These are phyloP conservation scores for Alnus rubra DNA, from an alignment of 306 rosid species.

Conservation along the genomic window DNA sequence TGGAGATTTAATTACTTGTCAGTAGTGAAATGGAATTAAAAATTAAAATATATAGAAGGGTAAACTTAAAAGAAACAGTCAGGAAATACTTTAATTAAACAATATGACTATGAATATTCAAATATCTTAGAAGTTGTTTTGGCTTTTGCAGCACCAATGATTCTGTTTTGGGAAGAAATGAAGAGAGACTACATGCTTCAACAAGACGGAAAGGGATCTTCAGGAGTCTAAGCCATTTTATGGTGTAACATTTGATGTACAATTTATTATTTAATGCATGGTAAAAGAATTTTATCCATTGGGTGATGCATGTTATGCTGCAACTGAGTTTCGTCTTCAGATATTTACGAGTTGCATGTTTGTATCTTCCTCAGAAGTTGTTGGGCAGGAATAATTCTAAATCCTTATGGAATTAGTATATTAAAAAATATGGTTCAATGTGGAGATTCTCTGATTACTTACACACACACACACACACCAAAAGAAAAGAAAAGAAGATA, in stretches of 20 bases:
- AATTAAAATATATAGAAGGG: neutral
- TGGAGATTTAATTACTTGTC: neutral
- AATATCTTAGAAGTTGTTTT: conserved; percentile 2
- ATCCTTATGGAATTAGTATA: too few relatives aligned
- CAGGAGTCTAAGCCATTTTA: conserved; percentile 29
- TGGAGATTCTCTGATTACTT: too few relatives aligned
- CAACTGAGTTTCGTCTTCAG: neutral
- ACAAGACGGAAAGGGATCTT: conserved; percentile 42
- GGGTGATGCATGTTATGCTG: neutral
- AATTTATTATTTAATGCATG: neutral
- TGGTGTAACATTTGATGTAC: neutral
- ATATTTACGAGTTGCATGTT: neutral
- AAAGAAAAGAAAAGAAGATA: too few relatives aligned
- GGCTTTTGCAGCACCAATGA: conserved; percentile 66
- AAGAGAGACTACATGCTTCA: conserved; percentile 69
- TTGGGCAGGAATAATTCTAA: neutral
- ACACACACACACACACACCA: too few relatives aligned
- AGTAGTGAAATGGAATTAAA: neutral
- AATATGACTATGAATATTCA: conserved; percentile 16
- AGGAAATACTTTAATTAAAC: neutral
- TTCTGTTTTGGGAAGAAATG: conserved; percentile 75
- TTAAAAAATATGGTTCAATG: too few relatives aligned
- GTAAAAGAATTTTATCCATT: neutral
- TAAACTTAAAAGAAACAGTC: neutral
- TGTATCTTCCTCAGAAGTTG: neutral